Percentiles rank a stretch among this genome's conserved stretches.
phyloP scores from a whole-genome alignment of 106 monocot genomes.

The Acorus calamus region DNA sequence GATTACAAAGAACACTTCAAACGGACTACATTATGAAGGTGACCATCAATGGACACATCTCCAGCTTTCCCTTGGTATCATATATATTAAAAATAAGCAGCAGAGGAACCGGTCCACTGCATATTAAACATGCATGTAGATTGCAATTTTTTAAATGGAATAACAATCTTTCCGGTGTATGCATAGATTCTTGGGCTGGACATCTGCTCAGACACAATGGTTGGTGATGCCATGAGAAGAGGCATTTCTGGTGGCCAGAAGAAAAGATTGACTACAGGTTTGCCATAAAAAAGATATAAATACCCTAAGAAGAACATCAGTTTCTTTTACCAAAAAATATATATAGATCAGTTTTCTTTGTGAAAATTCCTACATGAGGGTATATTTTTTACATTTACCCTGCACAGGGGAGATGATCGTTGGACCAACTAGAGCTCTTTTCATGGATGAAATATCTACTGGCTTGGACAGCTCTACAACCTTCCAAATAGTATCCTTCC shows the following conservation, averaged over 20 bases:
- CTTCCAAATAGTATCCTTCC: constrained; percentile 11
- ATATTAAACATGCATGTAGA: too few species aligned
- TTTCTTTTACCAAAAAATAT: too few species aligned
- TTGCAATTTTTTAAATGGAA: too few species aligned
- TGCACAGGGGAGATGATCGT: constrained; percentile 14
- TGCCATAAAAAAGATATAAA: background rate
- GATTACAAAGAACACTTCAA: constrained; percentile 13
- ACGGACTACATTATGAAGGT: constrained; percentile 21
- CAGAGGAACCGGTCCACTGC: too few species aligned
- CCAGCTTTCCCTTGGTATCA: background rate
- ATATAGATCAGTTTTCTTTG: too few species aligned
- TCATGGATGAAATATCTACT: constrained; percentile 18
- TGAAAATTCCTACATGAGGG: too few species aligned
- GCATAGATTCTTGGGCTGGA: constrained; percentile 9
- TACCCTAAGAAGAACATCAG: too few species aligned
- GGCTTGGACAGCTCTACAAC: constrained; percentile 17
- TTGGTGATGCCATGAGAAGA: constrained; percentile 17
- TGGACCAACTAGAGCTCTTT: constrained; percentile 10
- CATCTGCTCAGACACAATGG: constrained; percentile 9
- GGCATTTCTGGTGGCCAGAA: constrained; percentile 27
- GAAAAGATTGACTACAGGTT: constrained; percentile 24
- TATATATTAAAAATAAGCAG: too few species aligned
- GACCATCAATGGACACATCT: background rate
- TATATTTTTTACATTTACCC: background rate
- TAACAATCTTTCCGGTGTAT: background rate